Conservation (phyloP, 345 rosid genomes). For the Pistacia integerrima region DNA sequence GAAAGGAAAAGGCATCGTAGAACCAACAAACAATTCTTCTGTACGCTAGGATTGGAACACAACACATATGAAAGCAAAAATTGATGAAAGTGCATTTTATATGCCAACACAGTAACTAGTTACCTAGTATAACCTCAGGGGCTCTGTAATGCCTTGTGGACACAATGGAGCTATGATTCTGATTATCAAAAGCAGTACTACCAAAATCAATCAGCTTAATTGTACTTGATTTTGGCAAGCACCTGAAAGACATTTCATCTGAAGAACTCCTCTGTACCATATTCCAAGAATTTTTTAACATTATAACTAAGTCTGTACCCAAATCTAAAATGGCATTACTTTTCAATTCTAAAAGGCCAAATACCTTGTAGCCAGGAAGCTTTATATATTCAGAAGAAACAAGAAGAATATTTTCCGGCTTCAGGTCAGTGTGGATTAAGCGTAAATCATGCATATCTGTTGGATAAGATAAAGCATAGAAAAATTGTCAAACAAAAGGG, state of each 20-base stretch:
- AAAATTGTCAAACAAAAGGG: constrained; percentile 20
- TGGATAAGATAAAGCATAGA: constrained; percentile 22
- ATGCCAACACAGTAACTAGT: constrained; percentile 28
- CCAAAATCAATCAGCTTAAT: constrained; percentile 95
- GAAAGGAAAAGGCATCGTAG: neutral
- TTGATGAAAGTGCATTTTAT: constrained; percentile 20
- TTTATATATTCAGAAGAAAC: constrained; percentile 74
- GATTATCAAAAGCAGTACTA: constrained; percentile 74
- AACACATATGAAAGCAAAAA: constrained; percentile 16
- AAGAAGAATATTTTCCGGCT: constrained; percentile 87
- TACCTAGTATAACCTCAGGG: constrained; percentile 85
- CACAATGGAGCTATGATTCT: constrained; percentile 75
- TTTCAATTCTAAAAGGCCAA: constrained; percentile 21
- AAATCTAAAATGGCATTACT: constrained; percentile 32
- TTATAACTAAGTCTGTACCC: constrained; percentile 20
- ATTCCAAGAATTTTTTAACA: constrained; percentile 31
- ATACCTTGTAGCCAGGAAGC: constrained; percentile 73
- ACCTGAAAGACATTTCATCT: constrained; percentile 57
- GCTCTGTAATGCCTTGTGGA: constrained; percentile 89
- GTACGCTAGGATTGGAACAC: constrained; percentile 4
- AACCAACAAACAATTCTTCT: constrained; percentile 13
- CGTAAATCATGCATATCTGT: constrained; percentile 86
- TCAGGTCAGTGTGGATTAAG: constrained; percentile 84
- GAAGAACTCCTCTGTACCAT: constrained; percentile 53
- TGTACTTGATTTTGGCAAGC: constrained; percentile 86